Percentiles rank a stretch among this genome's conserved stretches.
phyloP scores from a whole-genome alignment of 2,329 filamentous ascomycete genomes.

The Teratosphaeria nubilosa region DNA sequence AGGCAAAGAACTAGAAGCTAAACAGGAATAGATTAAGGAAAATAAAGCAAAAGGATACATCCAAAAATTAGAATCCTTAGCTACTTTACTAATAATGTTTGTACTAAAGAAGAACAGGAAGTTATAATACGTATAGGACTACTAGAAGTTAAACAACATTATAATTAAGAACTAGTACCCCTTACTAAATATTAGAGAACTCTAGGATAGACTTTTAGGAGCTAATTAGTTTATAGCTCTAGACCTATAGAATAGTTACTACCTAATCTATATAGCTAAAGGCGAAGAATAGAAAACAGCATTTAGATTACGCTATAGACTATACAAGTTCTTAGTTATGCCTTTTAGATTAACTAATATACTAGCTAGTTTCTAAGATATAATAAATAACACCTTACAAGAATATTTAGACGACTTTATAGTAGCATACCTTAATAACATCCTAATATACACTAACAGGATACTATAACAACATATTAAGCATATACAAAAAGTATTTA shows the following conservation, averaged over 20 bases:
- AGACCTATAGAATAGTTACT: constrained; percentile 16
- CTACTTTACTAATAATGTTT: constrained; percentile 12
- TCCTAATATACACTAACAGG: constrained; percentile 19
- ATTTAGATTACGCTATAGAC: constrained; percentile 13
- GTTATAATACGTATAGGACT: constrained; percentile 16
- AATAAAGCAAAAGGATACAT: not conserved
- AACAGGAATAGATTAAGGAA: not conserved
- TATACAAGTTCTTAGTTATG: constrained; percentile 18
- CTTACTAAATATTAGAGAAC: constrained; percentile 16
- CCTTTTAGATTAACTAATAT: constrained; percentile 18
- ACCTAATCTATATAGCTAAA: constrained; percentile 16
- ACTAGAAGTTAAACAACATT: constrained; percentile 17
- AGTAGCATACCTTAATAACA: constrained; percentile 18
- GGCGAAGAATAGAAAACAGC: constrained; percentile 18
- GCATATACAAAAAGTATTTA: constrained; percentile 18
- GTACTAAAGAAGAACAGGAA: constrained; percentile 15
- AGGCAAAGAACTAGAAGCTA: not conserved
- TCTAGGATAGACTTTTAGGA: constrained; percentile 10
- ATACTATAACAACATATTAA: constrained; percentile 14
- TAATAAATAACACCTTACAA: constrained; percentile 17
- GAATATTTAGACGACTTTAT: constrained; percentile 16
- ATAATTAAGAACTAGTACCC: constrained; percentile 20
- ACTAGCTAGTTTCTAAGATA: constrained; percentile 14
- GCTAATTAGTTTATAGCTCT: constrained; percentile 14
- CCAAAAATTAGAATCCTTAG: not conserved